phyloP scores from a whole-genome alignment of 2,329 filamentous ascomycete species.

The Penicillium decumbens region DNA sequence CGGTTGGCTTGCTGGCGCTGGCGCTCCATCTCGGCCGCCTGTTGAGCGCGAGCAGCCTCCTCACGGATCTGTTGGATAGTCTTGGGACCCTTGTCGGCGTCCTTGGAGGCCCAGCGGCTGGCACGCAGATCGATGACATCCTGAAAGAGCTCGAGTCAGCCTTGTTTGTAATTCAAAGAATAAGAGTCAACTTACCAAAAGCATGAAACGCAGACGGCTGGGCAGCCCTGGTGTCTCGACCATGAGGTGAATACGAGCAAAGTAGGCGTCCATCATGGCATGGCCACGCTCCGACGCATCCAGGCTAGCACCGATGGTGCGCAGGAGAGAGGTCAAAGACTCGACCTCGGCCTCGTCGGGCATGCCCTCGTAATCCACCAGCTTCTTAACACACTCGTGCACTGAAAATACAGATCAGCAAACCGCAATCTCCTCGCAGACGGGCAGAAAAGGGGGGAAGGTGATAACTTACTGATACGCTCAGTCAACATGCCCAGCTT shows the following conservation, averaged over 20 bases:
- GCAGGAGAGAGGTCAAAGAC: conserved; percentile 86
- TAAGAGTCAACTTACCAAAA: conserved; percentile 55
- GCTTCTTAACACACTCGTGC: conserved; percentile 97
- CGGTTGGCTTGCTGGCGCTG: conserved; percentile 49
- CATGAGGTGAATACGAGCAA: conserved; percentile 78
- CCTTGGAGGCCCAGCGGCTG: conserved; percentile 77
- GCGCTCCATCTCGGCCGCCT: conserved; percentile 69
- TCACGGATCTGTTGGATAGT: conserved; percentile 88
- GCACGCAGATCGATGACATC: conserved; percentile 82
- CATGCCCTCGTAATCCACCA: conserved; percentile 88
- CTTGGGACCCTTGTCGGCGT: conserved; percentile 90
- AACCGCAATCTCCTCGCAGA: not conserved
- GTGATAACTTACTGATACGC: conserved; percentile 43
- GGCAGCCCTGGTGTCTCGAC: conserved; percentile 73
- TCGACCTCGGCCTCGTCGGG: conserved; percentile 96
- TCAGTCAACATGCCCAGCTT: conserved; percentile 98
- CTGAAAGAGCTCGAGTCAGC: conserved; percentile 28
- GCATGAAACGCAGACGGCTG: conserved; percentile 91
- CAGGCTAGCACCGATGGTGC: conserved; percentile 84
- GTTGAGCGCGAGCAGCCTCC: conserved; percentile 71
- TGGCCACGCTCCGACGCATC: conserved; percentile 77
- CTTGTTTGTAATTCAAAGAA: not conserved
- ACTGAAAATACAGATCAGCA: conserved; percentile 36
- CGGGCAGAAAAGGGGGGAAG: not conserved
- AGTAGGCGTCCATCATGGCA: conserved; percentile 89